Evolutionary conservation across 1,139 yeast species (phyloP), one percentile per base, ranked within the genome.

Genomic region (Yamadazyma atmosphaerica): DNA sequence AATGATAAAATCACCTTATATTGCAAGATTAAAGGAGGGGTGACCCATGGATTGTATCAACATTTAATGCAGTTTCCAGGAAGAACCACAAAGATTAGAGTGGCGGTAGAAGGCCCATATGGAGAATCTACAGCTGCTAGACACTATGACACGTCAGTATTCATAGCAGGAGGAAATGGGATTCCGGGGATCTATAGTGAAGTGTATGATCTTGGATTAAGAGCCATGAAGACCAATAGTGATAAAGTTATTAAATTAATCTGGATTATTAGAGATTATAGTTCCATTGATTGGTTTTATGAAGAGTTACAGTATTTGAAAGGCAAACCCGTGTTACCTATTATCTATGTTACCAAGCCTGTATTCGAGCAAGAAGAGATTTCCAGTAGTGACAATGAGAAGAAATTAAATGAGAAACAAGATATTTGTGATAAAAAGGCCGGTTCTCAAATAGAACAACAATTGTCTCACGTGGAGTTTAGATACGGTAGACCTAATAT

Each of bases 101-200:
- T 69, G n/a, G 56, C 61, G 6, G 52, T 69, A 12, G 75, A 69
- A 49, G 74, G 75, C 0, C 70, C 74, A 1, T 69, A 69, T 43
- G 74, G 74, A 2, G 67, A 59, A 34, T 38, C 62, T 4, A 52
- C 60, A 5, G 57, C 63, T 1, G 65, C 65, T 14, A 54, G 53
- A 29, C 52, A 50, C 32, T 60, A 58, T 31, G 61, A 65, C 29
- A 53, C 58, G n/a, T 65, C 68, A 6, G 62, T 65, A 1, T 66
- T 61, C 36, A 44, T 68, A 33, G 72, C 74, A 16, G 73, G 74
- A 9, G 74, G 74, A 32, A 65, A 61, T 44, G 74, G 74, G 40
- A 65, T 68, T 32, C 72, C 74, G 1, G 73, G 71, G 18, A 62
- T 72, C 23, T 67, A 59, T 41, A 62, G 65, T 32, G 74, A 67